Evolutionary conservation across 23 red algal genomes (phyloP).

Genomic region (Gracilariopsis chorda): DNA sequence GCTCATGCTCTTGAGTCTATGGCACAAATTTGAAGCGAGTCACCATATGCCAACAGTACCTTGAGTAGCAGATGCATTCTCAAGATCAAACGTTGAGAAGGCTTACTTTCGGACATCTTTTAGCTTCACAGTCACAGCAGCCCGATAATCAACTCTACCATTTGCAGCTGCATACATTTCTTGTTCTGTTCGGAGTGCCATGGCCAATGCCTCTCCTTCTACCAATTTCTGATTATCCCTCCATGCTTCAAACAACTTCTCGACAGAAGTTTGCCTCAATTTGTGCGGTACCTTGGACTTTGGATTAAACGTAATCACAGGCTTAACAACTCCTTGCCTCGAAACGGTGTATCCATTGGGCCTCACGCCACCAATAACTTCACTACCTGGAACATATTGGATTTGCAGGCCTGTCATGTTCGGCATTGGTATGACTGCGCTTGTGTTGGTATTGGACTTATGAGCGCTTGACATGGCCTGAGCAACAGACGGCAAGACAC

Average conservation of each 20-base stretch:
- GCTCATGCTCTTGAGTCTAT: no score
- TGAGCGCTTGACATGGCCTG: not conserved
- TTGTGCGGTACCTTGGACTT: slow-evolving; percentile 43
- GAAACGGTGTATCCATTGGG: slow-evolving; percentile 59
- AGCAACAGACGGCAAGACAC: not conserved
- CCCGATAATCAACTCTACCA: slow-evolving; percentile 32
- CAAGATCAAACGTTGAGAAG: no score
- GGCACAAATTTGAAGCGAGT: no score
- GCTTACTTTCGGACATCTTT: slow-evolving; percentile 54
- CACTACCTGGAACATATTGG: slow-evolving; percentile 23
- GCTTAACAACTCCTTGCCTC: slow-evolving; percentile 45
- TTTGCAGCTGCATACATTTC: slow-evolving; percentile 46
- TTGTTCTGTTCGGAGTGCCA: slow-evolving; percentile 24
- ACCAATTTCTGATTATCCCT: not conserved
- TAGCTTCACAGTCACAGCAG: slow-evolving; percentile 31
- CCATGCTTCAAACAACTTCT: slow-evolving; percentile 47
- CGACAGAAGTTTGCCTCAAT: slow-evolving; percentile 36
- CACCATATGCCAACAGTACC: no score
- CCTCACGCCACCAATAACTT: slow-evolving; percentile 26
- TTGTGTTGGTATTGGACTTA: not conserved
- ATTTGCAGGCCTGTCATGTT: not conserved
- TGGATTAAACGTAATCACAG: slow-evolving; percentile 34
- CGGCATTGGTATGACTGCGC: not conserved
- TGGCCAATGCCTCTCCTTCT: slow-evolving; percentile 23
- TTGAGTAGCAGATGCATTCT: no score